phyloP scores from a whole-genome alignment of 768 basidiomycete species.

The Termitomyces sp. region DNA sequence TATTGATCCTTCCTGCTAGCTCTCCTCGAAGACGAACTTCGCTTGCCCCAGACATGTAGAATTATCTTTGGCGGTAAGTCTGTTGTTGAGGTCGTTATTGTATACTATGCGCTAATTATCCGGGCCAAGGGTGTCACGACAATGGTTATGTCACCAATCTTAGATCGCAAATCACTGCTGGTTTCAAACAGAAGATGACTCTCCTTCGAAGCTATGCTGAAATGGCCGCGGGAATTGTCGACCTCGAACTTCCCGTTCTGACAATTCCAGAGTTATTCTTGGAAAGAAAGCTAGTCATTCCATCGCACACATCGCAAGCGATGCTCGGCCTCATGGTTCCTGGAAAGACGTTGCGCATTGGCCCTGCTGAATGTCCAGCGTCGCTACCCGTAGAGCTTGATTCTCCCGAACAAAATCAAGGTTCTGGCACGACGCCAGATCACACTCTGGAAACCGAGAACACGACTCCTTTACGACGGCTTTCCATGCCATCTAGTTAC shows the following conservation, averaged over 20 bases:
- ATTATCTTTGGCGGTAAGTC: constrained; percentile 60
- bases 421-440: constrained; percentile 20
- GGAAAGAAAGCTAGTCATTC: constrained; percentile 41
- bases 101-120: background rate
- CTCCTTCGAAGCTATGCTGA: constrained; percentile 60
- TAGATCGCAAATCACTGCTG: constrained; percentile 58
- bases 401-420: constrained; percentile 18
- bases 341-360: constrained; percentile 2
- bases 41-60: constrained; percentile 57
- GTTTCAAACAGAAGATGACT: constrained; percentile 58
- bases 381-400: constrained; percentile 3
- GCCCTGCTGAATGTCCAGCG: background rate
- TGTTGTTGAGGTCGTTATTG: background rate
- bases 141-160: constrained; percentile 64
- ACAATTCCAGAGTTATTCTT: constrained; percentile 57
- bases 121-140: constrained; percentile 56
- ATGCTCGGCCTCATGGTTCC: background rate
- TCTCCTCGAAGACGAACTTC: constrained; percentile 56
- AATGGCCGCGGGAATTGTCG: constrained; percentile 51
- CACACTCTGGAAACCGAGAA: constrained; percentile 5
- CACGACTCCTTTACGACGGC: constrained; percentile 4
- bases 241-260: constrained; percentile 50
- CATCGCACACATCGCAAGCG: constrained; percentile 9
- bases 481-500: constrained; percentile 29
- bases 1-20: constrained; percentile 20